Evolutionary conservation across 2,329 filamentous ascomycete species (phyloP), one percentile per base, ranked within the genome.

Genomic region (Dothistroma pini): DNA sequence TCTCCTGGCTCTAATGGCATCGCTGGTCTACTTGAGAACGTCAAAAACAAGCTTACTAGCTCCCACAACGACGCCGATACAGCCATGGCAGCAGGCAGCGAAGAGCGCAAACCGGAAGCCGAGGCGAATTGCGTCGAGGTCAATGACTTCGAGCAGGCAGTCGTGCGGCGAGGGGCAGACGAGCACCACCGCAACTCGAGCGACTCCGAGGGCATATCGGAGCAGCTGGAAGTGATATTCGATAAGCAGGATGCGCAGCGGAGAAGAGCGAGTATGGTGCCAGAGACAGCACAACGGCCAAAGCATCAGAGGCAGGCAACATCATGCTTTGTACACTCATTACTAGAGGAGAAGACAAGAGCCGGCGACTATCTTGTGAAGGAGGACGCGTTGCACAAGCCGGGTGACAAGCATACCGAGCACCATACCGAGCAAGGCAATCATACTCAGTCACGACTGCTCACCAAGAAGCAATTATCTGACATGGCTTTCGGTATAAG

Each of bases 401-500:
- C 72, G 1, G 70, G 78, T n/a, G 79, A 81, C 71, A 80, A 81
- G 63, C 72, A 77, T 53, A 72, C 72, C 0, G 70, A 74, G 16
- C 67, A 69, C 8, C 62, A 72, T 14, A 63, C 70, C 19, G 70
- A 74, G n/a, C 69, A 59, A 25, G 72, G 78, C 1, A 69, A 71
- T 22, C 74, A 76, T 29, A 78, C 81, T 19, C 80, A 86, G 59
- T 87, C 85, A 61, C 84, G 93, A n/a, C 84, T 97, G 54, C 81
- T 97, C 67, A 97, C 93, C 1, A 97, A 97, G 79, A 92, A 90
- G 75, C 91, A 99, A 76, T 82, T 99, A 48, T 92, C 89, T 14
- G 95, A 97, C 70, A 97, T 99, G 93, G 93, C 93, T 0, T 93
- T 93, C 86, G 93, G 93, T 29, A 95, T 97, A 60, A 84, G 95